A percentile compares a stretch with the other conserved stretches of the same genome.
Evolutionary conservation across 1,284 basidiomycete genomes (phyloP).

Genomic region (Ceratobasidium sp.): DNA sequence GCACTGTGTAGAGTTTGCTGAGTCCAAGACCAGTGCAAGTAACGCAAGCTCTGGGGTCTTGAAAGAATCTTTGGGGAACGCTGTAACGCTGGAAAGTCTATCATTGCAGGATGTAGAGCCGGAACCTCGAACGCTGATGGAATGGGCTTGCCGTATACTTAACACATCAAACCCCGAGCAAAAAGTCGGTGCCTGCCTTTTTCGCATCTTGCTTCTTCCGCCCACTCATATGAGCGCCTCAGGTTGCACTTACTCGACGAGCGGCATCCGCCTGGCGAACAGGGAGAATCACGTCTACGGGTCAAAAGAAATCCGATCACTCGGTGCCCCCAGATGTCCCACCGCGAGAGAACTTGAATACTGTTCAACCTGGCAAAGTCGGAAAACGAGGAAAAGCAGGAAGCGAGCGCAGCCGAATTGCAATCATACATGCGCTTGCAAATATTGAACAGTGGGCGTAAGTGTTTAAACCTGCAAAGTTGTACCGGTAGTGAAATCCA

Average conservation of each 20-base stretch:
- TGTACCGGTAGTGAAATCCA: background rate
- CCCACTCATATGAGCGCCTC: background rate
- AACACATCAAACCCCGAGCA: slow-evolving; percentile 78
- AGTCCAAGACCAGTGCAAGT: slow-evolving; percentile 61
- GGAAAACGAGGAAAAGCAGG: slow-evolving; percentile 70
- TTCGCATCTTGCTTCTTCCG: background rate
- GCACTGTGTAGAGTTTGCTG: slow-evolving; percentile 57
- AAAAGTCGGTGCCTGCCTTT: too few species aligned
- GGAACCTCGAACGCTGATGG: slow-evolving; percentile 72
- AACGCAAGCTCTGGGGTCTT: slow-evolving; percentile 34
- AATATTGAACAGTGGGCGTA: slow-evolving; percentile 95
- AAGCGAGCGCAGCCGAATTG: slow-evolving; percentile 73
- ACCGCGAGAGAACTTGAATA: slow-evolving; percentile 71
- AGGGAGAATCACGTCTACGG: slow-evolving; percentile 76
- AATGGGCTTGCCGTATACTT: slow-evolving; percentile 82
- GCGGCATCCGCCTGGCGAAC: slow-evolving; percentile 79
- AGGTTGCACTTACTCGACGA: slow-evolving; percentile 77
- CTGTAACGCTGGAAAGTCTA: background rate
- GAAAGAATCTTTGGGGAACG: slow-evolving; percentile 46
- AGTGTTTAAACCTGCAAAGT: slow-evolving; percentile 57
- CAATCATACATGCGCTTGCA: slow-evolving; percentile 85
- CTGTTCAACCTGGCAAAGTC: slow-evolving; percentile 74
- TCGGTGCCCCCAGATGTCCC: slow-evolving; percentile 78
- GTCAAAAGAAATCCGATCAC: slow-evolving; percentile 67
- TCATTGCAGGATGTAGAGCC: slow-evolving; percentile 34